Evolutionary conservation across 2,329 filamentous ascomycete genomes (phyloP).

Genomic region (Cladophialophora yegresii): DNA sequence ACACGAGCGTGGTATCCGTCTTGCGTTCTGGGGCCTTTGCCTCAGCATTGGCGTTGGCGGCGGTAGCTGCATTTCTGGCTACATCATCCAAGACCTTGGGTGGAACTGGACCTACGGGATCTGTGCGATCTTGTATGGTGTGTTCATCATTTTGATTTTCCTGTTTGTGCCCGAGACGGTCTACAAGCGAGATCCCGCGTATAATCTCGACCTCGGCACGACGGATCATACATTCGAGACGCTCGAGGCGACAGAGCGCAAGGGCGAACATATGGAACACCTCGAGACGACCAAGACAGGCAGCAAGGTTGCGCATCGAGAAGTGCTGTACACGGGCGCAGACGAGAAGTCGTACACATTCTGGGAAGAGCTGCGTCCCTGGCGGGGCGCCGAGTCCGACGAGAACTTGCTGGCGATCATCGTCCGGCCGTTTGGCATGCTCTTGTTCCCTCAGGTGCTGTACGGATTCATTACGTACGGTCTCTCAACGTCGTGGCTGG

Average conservation of each 20-base stretch:
- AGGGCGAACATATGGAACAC: constrained; percentile 23
- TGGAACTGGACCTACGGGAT: constrained; percentile 32
- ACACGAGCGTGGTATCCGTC: constrained; percentile 47
- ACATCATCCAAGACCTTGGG: constrained; percentile 41
- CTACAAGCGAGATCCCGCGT: constrained; percentile 33
- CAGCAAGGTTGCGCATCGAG: constrained; percentile 11
- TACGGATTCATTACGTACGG: constrained; percentile 39
- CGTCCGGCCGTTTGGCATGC: constrained; percentile 40
- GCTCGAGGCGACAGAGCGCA: constrained; percentile 18
- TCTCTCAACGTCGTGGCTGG: constrained; percentile 25
- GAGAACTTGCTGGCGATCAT: constrained; percentile 36
- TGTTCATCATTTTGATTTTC: constrained; percentile 24
- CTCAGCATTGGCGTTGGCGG: constrained; percentile 46
- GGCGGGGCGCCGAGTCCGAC: constrained; percentile 26
- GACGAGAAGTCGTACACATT: constrained; percentile 27
- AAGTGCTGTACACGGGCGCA: constrained; percentile 28
- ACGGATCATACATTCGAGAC: constrained; percentile 31
- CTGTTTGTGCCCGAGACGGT: constrained; percentile 30
- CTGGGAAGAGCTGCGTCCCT: constrained; percentile 26
- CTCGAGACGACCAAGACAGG: constrained; percentile 23
- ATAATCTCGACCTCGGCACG: constrained; percentile 31
- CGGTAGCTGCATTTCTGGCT: constrained; percentile 43
- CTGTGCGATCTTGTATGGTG: constrained; percentile 23
- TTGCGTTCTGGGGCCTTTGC: constrained; percentile 47
- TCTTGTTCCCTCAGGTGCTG: constrained; percentile 40